phyloP scores from a whole-genome alignment of 352 stramenopile species.

The Globisporangium takayamanum region DNA sequence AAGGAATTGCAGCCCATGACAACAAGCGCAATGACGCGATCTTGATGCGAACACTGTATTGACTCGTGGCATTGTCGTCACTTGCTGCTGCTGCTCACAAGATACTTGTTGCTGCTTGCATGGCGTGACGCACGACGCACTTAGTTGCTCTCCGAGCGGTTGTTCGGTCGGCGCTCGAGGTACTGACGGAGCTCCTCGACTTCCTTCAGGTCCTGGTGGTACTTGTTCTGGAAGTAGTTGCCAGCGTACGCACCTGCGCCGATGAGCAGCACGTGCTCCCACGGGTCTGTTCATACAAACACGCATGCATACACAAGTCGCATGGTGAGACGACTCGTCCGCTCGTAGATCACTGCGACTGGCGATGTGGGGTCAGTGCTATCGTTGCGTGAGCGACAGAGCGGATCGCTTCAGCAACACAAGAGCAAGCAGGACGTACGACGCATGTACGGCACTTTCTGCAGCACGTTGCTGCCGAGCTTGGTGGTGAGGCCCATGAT shows the following conservation, averaged over 20 bases:
- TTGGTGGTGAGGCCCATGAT: conserved; percentile 80
- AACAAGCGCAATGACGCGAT: too few species aligned
- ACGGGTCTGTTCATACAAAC: conserved; percentile 40
- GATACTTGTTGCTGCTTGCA: not conserved
- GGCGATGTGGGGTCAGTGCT: not conserved
- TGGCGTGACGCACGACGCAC: not conserved
- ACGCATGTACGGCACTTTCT: conserved; percentile 80
- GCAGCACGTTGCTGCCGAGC: conserved; percentile 72
- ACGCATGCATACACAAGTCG: not conserved
- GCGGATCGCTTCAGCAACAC: not conserved
- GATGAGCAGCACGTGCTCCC: conserved; percentile 77
- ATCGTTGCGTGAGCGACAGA: not conserved
- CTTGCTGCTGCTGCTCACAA: too few species aligned
- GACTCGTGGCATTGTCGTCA: too few species aligned
- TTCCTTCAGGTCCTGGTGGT: conserved; percentile 64
- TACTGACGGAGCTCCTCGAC: conserved; percentile 72
- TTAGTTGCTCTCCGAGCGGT: conserved; percentile 36
- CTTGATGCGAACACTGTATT: too few species aligned
- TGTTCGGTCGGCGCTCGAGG: conserved; percentile 52
- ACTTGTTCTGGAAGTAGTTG: conserved; percentile 68
- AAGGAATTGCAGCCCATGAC: too few species aligned
- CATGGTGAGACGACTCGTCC: too few species aligned
- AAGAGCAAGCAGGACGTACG: conserved; percentile 35
- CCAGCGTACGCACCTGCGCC: conserved; percentile 51
- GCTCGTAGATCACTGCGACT: not conserved